Evolutionary conservation across 179 eudicot genomes (phyloP), one percentile per base, ranked within the genome.

Genomic region (Spergularia azorica): DNA sequence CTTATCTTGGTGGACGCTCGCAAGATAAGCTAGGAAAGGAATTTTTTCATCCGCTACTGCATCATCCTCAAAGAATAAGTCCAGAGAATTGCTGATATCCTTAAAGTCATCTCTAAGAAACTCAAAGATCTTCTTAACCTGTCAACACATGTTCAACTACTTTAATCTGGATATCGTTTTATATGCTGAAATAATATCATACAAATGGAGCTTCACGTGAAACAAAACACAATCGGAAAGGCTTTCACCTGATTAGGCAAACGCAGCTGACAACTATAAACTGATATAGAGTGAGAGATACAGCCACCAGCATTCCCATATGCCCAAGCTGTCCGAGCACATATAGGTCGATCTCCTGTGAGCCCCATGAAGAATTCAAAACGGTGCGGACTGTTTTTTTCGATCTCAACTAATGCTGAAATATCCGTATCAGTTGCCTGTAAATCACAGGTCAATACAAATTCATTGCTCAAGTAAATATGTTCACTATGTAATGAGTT

Each of bases 311-410:
- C 84, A 79, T 91, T 95, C 77, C 98, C 98, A 80, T 91, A 95
- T 58, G 99, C 99, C 99, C 98, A 95, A 62, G 99, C 99, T 54
- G 99, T 93, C 74, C 99, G 92, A 78, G 99, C 99, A 89, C 99
- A 95, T 76, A 95, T 91, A 58, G 99, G 97, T 68, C 86, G 95
- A 83, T 95, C 99, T 63, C 99, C 99, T 54, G 85, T 90, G 59
- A 88, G 91, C 76, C 99, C 99, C 99, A 95, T 95, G 89, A 93
- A 95, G 83, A 95, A 95, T 87, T 95, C 99, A 86, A 95, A 95
- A 72, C 99, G 98, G 73, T 95, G 99, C 67, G 89, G 98, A 85
- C 98, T 95, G 73, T 89, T 93, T 88, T 93, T 95, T 75, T 95
- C 99, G 73, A 93, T 95, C 84, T 95, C 99, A 74, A 95, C 99